Base-by-base conservation (phyloP, 1,284 basidiomycete species). In the Cutaneotrichosporon dermatis region DNA sequence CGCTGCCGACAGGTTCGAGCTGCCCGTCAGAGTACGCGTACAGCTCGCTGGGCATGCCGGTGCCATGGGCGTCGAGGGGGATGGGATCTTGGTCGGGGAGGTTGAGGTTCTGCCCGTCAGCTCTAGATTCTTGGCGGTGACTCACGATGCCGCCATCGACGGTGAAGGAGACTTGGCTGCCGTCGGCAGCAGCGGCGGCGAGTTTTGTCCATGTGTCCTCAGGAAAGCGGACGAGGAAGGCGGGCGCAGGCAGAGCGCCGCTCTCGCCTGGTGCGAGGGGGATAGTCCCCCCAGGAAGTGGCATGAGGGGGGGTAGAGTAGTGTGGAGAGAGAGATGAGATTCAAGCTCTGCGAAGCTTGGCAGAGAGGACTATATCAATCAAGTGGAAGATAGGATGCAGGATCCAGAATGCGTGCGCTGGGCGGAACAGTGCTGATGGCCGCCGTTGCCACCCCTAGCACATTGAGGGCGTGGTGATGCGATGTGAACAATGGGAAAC, bases 161-260 rank as follows among this genome's bases (percentile, higher is more conserved):
- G 9, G 63, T 60, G 15, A 71, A 44, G 39, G 64, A 58, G 33
- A 66, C 61, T n/a, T 57, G 54, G 16, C 49, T 51, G 34, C 65
- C 66, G 15, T 41, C 41, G 16, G 12, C 40, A 12, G 55, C 55
- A 0, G 62, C 62, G 10, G 59, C 51, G 35, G 65, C 64, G 34
- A 72, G 62, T 35, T 62, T 52, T 1, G 43, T 40, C 71, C 70
- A 74, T 39, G 67, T 62, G 45, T 74, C 70, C 55, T 73, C 67
- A 16, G 74, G 70, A 34, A 74, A 70, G 33, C 67, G 66, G 55
- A 76, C 63, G 39, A 73, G 65, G 56, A 61, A 73, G 1, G 72
- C 71, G 3, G 65, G 66, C 10, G 46, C 10, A 8, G 59, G 61
- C 16, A 52, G 7, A 4, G 50, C 37, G 8, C 49, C 57, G 41